Conservation (phyloP, 306 rosid species). For the Morella rubra region DNA sequence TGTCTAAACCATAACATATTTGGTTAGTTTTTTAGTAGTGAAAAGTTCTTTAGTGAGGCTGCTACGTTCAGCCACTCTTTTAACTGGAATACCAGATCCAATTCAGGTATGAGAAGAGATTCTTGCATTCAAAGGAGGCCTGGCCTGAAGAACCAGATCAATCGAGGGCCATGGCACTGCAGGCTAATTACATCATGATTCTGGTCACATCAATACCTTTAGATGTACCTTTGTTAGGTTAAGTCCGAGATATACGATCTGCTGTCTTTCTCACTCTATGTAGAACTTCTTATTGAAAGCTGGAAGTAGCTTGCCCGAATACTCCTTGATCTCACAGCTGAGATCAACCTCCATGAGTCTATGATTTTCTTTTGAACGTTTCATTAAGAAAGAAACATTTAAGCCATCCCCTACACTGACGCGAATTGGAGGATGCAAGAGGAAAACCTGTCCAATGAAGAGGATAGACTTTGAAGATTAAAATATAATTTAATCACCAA, state of each 20-base stretch:
- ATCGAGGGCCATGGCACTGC: neutral
- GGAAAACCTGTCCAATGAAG: conserved; percentile 62
- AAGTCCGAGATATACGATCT: conserved; percentile 18
- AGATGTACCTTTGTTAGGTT: conserved; percentile 38
- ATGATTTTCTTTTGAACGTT: conserved; percentile 86
- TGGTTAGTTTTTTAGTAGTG: neutral
- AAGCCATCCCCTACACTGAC: conserved; percentile 69
- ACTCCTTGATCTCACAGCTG: conserved; percentile 60
- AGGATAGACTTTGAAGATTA: neutral
- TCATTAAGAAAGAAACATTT: conserved; percentile 70
- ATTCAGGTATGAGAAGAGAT: neutral
- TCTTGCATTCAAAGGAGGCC: neutral
- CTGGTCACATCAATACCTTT: conserved; percentile 8
- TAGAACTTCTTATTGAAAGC: conserved; percentile 63
- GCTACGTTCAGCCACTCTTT: neutral
- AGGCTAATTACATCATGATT: conserved; percentile 12
- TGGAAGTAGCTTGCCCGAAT: conserved; percentile 53
- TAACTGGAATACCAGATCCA: neutral
- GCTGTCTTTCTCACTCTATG: conserved; percentile 64
- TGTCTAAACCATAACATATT: neutral
- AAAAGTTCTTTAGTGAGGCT: neutral
- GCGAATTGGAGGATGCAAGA: conserved; percentile 58
- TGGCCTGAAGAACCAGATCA: conserved; percentile 4
- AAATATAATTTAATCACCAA: neutral
- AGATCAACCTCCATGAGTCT: conserved; percentile 94